Conservation (phyloP, 1,284 basidiomycete genomes). For the Trichosporon coremiiforme region DNA sequence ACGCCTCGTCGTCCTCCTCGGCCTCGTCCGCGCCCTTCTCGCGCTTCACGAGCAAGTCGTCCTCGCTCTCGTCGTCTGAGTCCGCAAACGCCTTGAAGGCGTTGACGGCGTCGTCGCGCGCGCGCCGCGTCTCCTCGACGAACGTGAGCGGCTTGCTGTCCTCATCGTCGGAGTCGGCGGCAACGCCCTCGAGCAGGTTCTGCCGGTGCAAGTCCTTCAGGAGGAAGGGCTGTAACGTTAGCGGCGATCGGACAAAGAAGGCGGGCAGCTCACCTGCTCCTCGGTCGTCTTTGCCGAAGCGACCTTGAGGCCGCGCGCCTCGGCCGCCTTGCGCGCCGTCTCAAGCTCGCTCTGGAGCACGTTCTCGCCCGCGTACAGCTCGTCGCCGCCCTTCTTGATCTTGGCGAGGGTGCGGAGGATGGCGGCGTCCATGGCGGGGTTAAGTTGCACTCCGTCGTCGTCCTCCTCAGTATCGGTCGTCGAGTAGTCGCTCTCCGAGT, state of each 20-base stretch:
- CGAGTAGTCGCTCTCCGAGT: constrained; percentile 40
- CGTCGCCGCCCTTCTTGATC: constrained; percentile 76
- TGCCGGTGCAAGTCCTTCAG: constrained; percentile 59
- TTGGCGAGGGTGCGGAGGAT: constrained; percentile 87
- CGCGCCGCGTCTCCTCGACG: constrained; percentile 71
- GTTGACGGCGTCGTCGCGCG: constrained; percentile 79
- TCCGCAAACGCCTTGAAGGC: constrained; percentile 61
- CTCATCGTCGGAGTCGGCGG: constrained; percentile 31
- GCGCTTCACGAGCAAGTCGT: constrained; percentile 62
- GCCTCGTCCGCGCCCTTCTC: constrained; percentile 68
- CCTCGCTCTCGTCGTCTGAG: constrained; percentile 62
- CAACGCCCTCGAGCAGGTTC: constrained; percentile 51
- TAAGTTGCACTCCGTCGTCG: constrained; percentile 93
- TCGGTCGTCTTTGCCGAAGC: constrained; percentile 23
- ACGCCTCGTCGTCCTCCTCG: constrained; percentile 75
- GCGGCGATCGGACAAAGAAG: too few species aligned
- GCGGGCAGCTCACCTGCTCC: constrained; percentile 40
- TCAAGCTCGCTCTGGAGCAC: constrained; percentile 71
- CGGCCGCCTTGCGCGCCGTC: constrained; percentile 43
- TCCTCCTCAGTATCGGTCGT: constrained; percentile 77
- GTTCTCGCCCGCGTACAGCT: constrained; percentile 66
- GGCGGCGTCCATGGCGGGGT: constrained; percentile 90
- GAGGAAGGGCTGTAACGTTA: constrained; percentile 52
- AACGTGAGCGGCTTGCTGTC: constrained; percentile 66
- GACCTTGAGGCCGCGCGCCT: constrained; percentile 35